A percentile compares a stretch with the other conserved stretches of the same genome.
These are phyloP conservation scores for Crucibulum laeve DNA, from an alignment of 768 basidiomycete species.

Conservation along the genomic window DNA sequence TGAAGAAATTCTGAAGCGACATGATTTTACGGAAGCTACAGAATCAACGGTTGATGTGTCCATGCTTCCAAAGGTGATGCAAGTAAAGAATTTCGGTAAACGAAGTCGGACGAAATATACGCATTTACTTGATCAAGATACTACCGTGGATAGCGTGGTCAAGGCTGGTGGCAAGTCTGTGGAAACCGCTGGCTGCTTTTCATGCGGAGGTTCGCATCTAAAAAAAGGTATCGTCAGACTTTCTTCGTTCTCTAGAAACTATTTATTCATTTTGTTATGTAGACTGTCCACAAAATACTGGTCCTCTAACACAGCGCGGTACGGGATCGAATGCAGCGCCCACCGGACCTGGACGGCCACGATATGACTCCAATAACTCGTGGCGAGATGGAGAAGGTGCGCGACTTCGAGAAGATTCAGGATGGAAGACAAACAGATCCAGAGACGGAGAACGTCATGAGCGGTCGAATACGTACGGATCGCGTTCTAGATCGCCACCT, in stretches of 20 bases:
- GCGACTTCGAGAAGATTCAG: neutral
- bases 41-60: slow-evolving; percentile 86
- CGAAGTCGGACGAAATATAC: slow-evolving; percentile 94
- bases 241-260: slow-evolving; percentile 2
- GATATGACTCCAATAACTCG: too few relatives aligned
- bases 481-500: neutral
- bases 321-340: slow-evolving; percentile 30
- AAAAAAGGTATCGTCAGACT: slow-evolving; percentile 63
- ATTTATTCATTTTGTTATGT: slow-evolving; percentile 5
- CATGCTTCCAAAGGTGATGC: slow-evolving; percentile 91
- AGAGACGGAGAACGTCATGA: neutral
- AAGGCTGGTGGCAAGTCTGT: slow-evolving; percentile 52
- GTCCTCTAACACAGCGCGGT: slow-evolving; percentile 17
- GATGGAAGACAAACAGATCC: neutral
- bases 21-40: slow-evolving; percentile 88
- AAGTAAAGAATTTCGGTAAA: slow-evolving; percentile 93
- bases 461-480: neutral
- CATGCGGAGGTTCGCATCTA: slow-evolving; percentile 91
- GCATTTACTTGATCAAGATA: slow-evolving; percentile 93
- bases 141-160: slow-evolving; percentile 60
- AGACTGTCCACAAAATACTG: slow-evolving; percentile 36
- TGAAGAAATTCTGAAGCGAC: slow-evolving; percentile 76
- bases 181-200: slow-evolving; percentile 76
- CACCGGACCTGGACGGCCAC: slow-evolving; percentile 26
- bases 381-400: neutral